phyloP scores from a whole-genome alignment of 306 rosid genomes.

The Dryas octopetala region DNA sequence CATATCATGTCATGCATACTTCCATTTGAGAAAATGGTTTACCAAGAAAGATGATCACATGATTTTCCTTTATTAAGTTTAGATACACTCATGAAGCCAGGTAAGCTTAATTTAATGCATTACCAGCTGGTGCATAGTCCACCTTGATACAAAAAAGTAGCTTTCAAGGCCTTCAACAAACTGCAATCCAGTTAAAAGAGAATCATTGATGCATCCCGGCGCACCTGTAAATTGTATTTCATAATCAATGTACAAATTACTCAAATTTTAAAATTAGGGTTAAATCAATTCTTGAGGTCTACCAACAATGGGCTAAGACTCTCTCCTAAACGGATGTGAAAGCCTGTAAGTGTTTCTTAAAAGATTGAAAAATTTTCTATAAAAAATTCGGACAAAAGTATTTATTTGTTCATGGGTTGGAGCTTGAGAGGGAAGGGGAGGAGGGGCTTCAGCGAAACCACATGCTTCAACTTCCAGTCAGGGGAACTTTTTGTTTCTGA shows the following conservation, averaged over 20 bases:
- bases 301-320: not conserved
- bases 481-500: not conserved
- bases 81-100: constrained; percentile 20
- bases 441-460: constrained; percentile 2
- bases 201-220: constrained; percentile 86
- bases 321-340: not conserved
- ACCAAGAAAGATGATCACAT: constrained; percentile 16
- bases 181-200: constrained; percentile 86
- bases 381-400: too few species aligned
- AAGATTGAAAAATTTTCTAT: too few species aligned
- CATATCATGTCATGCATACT: constrained; percentile 5
- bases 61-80: constrained; percentile 16
- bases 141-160: constrained; percentile 80
- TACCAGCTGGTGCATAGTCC: constrained; percentile 99
- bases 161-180: constrained; percentile 86
- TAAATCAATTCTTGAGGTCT: not conserved
- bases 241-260: constrained; percentile 27
- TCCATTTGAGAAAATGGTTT: constrained; percentile 12
- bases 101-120: constrained; percentile 28
- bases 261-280: not conserved
- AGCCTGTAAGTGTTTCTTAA: not conserved
- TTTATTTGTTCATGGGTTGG: not conserved
- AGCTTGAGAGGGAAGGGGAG: not conserved
- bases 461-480: constrained; percentile 5
- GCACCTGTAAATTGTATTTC: constrained; percentile 68